A percentile compares a stretch with the other conserved stretches of the same genome.
phyloP scores from a whole-genome alignment of 371 early-diverging fungal species.

The Apophysomyces variabilis region DNA sequence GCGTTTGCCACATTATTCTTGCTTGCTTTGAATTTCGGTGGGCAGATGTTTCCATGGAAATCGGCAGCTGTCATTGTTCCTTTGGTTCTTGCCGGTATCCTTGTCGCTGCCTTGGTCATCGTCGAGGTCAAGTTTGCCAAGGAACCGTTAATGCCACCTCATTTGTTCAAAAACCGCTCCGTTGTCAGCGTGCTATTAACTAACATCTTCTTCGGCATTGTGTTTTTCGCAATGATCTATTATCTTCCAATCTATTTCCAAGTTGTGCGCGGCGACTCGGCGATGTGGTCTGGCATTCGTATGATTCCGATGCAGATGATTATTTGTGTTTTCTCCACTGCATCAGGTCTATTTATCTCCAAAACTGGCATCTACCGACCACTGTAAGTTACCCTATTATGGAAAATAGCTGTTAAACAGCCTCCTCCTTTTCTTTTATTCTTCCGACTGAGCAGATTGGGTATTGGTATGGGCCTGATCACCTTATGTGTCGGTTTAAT shows the following conservation, averaged over 20 bases:
- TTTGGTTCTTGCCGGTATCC: constrained; percentile 51
- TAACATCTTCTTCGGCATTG: constrained; percentile 60
- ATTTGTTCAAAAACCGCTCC: constrained; percentile 55
- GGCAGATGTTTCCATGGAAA: constrained; percentile 62
- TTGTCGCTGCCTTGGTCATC: constrained; percentile 39
- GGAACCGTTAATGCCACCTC: constrained; percentile 63
- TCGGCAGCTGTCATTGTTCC: constrained; percentile 66
- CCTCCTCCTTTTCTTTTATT: not conserved
- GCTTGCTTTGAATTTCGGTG: constrained; percentile 55
- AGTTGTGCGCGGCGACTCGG: constrained; percentile 60
- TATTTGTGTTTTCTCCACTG: constrained; percentile 39
- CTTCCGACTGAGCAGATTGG: constrained; percentile 22
- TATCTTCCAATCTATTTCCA: constrained; percentile 82
- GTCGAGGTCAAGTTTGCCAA: constrained; percentile 57
- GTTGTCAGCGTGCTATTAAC: constrained; percentile 47
- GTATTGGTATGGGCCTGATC: constrained; percentile 43
- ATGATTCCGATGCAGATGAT: constrained; percentile 59
- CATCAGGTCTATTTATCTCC: constrained; percentile 47
- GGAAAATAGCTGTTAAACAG: not conserved
- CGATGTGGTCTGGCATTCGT: constrained; percentile 61
- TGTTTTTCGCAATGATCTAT: constrained; percentile 60
- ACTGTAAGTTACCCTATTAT: constrained; percentile 29
- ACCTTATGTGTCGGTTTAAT: constrained; percentile 41
- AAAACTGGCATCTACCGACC: constrained; percentile 54
- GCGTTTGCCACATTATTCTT: constrained; percentile 47